These are phyloP conservation scores for Nephelium lappaceum DNA, from an alignment of 345 rosid genomes.

Conservation along the genomic window DNA sequence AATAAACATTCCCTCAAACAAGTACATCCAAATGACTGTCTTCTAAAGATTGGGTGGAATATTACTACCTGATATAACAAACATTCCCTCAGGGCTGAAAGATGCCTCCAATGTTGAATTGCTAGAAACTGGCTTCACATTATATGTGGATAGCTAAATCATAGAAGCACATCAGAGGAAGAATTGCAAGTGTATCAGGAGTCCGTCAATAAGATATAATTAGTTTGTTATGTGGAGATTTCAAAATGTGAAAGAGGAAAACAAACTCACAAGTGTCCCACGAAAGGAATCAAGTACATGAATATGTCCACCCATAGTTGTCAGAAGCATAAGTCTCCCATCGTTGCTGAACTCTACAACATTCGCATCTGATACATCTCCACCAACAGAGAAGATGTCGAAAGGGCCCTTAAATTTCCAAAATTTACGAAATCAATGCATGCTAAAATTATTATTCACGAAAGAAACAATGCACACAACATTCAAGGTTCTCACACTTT, in stretches of 20 bases:
- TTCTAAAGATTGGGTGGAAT: neutral
- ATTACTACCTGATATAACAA: slow-evolving; percentile 76
- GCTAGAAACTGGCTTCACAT: slow-evolving; percentile 79
- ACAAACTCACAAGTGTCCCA: slow-evolving; percentile 73
- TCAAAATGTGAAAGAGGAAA: neutral
- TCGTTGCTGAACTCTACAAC: slow-evolving; percentile 90
- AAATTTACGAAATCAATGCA: slow-evolving; percentile 21
- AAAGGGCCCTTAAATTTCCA: slow-evolving; percentile 71
- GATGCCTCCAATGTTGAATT: slow-evolving; percentile 91
- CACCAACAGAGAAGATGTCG: slow-evolving; percentile 85
- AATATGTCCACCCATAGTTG: slow-evolving; percentile 88
- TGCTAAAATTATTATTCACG: neutral
- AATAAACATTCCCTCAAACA: slow-evolving; percentile 3
- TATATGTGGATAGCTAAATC: slow-evolving; percentile 72
- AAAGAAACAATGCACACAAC: neutral
- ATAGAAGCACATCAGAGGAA: slow-evolving; percentile 17
- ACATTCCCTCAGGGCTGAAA: slow-evolving; percentile 96
- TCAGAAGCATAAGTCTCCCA: slow-evolving; percentile 90
- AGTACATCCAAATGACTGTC: neutral
- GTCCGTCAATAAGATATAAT: neutral
- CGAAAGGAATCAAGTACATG: slow-evolving; percentile 92
- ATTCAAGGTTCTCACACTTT: slow-evolving; percentile 12
- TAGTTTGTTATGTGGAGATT: neutral
- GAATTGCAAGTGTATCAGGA: neutral
- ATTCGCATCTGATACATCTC: slow-evolving; percentile 82